A percentile compares a stretch with the other conserved stretches of the same genome.
phyloP scores from a whole-genome alignment of 768 basidiomycete species.

The Fomitopsis pulvina region DNA sequence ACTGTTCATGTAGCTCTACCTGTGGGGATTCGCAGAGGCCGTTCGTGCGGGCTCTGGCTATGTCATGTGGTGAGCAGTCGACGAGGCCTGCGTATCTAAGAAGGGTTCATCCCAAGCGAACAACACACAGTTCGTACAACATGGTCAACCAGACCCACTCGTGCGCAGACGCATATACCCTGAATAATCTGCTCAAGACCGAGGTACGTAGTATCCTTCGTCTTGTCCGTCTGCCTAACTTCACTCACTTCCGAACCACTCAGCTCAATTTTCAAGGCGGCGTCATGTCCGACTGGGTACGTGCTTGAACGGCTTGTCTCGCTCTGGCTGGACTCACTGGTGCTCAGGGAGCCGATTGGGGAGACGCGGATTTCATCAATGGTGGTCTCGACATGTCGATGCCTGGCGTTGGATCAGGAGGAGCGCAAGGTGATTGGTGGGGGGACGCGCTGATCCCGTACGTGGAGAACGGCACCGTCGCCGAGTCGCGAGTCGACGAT shows the following conservation, averaged over 20 bases:
- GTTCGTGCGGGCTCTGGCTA: background rate
- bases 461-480: constrained; percentile 68
- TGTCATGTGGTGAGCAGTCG: background rate
- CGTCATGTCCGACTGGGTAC: constrained; percentile 73
- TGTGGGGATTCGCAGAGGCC: background rate
- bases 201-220: constrained; percentile 14
- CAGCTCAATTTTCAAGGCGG: constrained; percentile 38
- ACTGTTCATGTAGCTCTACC: constrained; percentile 56
- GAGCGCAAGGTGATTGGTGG: constrained; percentile 46
- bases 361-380: constrained; percentile 15
- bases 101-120: background rate
- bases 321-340: constrained; percentile 33
- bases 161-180: constrained; percentile 62
- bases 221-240: background rate
- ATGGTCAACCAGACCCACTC: constrained; percentile 62
- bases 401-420: constrained; percentile 51
- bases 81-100: constrained; percentile 8
- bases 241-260: background rate
- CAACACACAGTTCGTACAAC: constrained; percentile 26
- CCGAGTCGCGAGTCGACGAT: constrained; percentile 57
- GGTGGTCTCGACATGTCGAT: constrained; percentile 52
- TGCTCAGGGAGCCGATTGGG: background rate
- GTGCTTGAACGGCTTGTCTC: constrained; percentile 50
- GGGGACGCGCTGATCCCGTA: constrained; percentile 58
- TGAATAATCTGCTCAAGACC: constrained; percentile 44